A percentile compares a stretch with the other conserved stretches of the same genome.
phyloP scores from a whole-genome alignment of 176 grass and related monocot genomes.

The Urochloa ruziziensis region DNA sequence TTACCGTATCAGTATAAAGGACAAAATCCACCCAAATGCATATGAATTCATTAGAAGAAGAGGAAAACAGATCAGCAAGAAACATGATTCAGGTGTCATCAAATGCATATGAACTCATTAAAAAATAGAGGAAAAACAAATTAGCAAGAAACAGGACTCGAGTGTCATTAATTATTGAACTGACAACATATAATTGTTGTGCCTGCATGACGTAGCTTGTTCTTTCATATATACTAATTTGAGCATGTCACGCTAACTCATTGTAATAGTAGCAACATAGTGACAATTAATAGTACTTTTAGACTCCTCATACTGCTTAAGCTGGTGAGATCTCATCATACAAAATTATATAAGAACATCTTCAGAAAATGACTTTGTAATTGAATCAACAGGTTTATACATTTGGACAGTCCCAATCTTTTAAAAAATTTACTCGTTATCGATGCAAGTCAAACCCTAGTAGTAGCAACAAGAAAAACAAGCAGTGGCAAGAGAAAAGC shows the following conservation, averaged over 20 bases:
- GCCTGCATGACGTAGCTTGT: neutral
- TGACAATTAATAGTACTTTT: neutral
- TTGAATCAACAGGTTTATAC: neutral
- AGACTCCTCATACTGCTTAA: too few relatives aligned
- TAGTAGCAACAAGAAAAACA: neutral
- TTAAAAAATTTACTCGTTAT: neutral
- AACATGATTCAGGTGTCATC: too few relatives aligned
- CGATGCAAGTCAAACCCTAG: too few relatives aligned
- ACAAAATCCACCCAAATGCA: slow-evolving; percentile 13
- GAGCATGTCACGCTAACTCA: neutral
- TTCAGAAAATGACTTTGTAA: slow-evolving; percentile 18
- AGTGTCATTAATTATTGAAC: neutral
- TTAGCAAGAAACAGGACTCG: neutral
- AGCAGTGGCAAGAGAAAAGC: neutral
- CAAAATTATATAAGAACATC: neutral
- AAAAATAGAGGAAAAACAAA: neutral
- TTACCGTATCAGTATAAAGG: slow-evolving; percentile 27
- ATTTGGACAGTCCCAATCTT: neutral
- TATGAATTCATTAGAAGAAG: too few relatives aligned
- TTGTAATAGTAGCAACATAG: neutral
- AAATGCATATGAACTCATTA: neutral
- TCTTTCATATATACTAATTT: neutral
- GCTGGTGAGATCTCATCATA: neutral
- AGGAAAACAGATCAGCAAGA: too few relatives aligned
- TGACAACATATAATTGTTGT: slow-evolving; percentile 7